A percentile compares a stretch with the other conserved stretches of the same genome.
Evolutionary conservation across 2,329 filamentous ascomycete genomes (phyloP).

Genomic region (Colletotrichum theobromicola): DNA sequence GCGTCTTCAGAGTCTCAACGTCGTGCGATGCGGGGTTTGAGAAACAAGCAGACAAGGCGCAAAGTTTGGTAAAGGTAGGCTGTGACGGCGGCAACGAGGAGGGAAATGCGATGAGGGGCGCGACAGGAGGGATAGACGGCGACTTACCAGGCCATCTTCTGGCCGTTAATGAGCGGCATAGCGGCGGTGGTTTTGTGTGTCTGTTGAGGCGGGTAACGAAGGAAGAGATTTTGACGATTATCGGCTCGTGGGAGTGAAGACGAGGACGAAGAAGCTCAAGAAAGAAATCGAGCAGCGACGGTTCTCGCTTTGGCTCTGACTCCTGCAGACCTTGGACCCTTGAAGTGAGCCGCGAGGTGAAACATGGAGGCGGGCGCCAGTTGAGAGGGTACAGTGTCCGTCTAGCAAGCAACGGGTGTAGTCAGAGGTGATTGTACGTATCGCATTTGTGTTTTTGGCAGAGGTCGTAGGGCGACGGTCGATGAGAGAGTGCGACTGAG

Average conservation of each 20-base stretch:
- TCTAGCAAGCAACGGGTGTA: not conserved
- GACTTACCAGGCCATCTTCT: conserved; percentile 76
- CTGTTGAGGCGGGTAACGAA: not conserved
- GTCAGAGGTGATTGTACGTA: not conserved
- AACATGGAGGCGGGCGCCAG: conserved; percentile 20
- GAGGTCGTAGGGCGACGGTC: not conserved
- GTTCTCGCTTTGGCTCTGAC: not conserved
- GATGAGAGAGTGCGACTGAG: not conserved
- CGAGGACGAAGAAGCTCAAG: not conserved
- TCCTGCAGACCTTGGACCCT: conserved; percentile 13
- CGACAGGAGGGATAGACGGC: conserved; percentile 11
- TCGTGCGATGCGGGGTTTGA: not conserved
- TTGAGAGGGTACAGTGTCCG: not conserved
- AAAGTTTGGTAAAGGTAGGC: not conserved
- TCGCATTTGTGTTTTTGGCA: not conserved
- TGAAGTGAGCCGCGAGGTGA: conserved; percentile 14
- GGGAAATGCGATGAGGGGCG: not conserved
- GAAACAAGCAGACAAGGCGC: not conserved
- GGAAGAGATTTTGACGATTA: not conserved
- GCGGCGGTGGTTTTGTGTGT: conserved; percentile 26
- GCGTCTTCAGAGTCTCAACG: not conserved
- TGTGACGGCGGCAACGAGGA: not conserved
- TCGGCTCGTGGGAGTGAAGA: not conserved
- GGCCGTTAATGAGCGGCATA: conserved; percentile 73
- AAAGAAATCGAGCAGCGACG: not conserved